A percentile compares a stretch with the other conserved stretches of the same genome.
Evolutionary conservation across 192 early-diverging fungal species (phyloP).

Genomic region (Diversispora eburnea): DNA sequence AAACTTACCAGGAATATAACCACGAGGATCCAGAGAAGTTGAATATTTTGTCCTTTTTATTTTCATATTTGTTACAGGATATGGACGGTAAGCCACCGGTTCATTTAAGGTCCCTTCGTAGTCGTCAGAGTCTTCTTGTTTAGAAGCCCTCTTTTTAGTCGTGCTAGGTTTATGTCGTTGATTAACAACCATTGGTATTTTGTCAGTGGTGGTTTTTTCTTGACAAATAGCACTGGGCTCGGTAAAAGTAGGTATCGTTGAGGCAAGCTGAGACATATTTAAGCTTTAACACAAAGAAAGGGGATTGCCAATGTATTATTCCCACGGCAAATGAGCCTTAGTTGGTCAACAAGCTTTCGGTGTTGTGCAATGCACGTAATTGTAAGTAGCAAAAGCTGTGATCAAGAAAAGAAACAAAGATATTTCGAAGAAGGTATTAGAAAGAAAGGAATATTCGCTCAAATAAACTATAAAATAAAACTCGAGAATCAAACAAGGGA

Average conservation of each 20-base stretch:
- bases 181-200: not conserved
- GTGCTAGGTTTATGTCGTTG: slow-evolving; percentile 8
- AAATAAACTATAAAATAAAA: not conserved
- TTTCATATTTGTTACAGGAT: slow-evolving; percentile 31
- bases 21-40: slow-evolving; percentile 56
- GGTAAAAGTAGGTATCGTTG: not conserved
- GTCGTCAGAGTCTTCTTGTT: slow-evolving; percentile 14
- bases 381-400: not conserved
- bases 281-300: not conserved
- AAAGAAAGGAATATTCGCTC: slow-evolving; percentile 1
- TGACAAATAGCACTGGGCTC: slow-evolving; percentile 4
- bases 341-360: not conserved
- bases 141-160: slow-evolving; percentile 9
- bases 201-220: not conserved
- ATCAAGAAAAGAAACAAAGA: slow-evolving; percentile 5
- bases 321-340: not conserved
- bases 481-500: not conserved
- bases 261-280: not conserved
- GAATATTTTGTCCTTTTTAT: slow-evolving; percentile 58
- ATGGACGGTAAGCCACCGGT: slow-evolving; percentile 12
- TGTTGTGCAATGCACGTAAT: not conserved
- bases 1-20: slow-evolving; percentile 57
- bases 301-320: not conserved
- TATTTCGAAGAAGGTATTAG: not conserved
- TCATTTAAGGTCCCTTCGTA: slow-evolving; percentile 3